Conservation (phyloP, 306 rosid species). For the Dalbergia oliveri region DNA sequence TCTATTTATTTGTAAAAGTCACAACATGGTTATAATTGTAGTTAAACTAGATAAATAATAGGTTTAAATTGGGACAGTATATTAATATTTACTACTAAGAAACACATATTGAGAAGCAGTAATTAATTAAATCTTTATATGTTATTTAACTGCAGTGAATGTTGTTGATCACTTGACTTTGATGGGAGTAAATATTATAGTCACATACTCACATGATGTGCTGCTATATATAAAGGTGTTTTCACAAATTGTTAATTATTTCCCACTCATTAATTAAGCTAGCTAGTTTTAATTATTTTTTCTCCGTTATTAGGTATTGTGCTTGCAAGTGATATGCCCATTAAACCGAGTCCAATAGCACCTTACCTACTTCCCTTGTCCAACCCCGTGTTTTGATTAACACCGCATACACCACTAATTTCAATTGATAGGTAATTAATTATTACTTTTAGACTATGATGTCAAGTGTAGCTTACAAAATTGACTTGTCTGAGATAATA, state of each 20-base stretch:
- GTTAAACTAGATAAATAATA: not conserved
- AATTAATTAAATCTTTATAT: conserved; percentile 3
- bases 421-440: conserved; percentile 42
- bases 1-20: no score
- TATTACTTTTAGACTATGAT: conserved; percentile 63
- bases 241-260: conserved; percentile 37
- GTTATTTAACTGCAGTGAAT: conserved; percentile 23
- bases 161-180: not conserved
- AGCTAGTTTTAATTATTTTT: conserved; percentile 39
- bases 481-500: conserved; percentile 60
- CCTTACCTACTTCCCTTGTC: conserved; percentile 67
- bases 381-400: conserved; percentile 48
- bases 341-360: conserved; percentile 53
- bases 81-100: no score
- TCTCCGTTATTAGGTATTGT: conserved; percentile 52
- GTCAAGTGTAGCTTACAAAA: conserved; percentile 71
- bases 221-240: not conserved
- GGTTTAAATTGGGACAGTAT: not conserved
- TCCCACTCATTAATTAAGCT: conserved; percentile 43
- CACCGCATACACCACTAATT: conserved; percentile 69
- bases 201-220: not conserved
- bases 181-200: conserved; percentile 27
- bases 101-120: not conserved
- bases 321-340: conserved; percentile 73
- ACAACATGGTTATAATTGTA: not conserved